Base-by-base conservation (phyloP, 371 early-diverging fungal genomes). In the Lichtheimia ramosa region DNA sequence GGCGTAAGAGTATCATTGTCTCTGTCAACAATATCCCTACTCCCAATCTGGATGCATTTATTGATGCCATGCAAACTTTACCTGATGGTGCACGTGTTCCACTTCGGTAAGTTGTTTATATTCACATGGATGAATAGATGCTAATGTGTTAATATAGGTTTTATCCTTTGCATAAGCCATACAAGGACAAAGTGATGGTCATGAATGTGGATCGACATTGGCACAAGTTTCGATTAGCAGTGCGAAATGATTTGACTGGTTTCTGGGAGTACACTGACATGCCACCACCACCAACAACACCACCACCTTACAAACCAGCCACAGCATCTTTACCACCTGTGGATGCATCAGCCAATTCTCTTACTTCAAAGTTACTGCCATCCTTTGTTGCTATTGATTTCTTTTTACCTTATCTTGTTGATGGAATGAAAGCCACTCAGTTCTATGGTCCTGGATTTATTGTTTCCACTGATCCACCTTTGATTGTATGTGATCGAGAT, bases 151-250 rank as follows among this genome's bases (percentile, higher is more conserved):
- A 15, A 3, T 25, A 14, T 48, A 68, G 69, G 13, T 92, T 83
- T 76, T 94, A 89, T 58, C 62, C 83, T 3, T 68, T 90, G 4
- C 82, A 79, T 14, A 77, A 84, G 59, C 80, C 86, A n/a, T 86
- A 93, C 75, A 85, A 85, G 51, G 85, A 86, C 54, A 83, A 82
- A 53, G 82, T 94, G 23, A 83, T 81, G 68, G 85, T 94, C 54
- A 90, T 93, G 74, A 83, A 81, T 57, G 87, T 93, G 3, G 89
- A 92, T 61, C 78, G 91, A 49, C 92, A 91, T 60, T 96, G 95
- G 95, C 83, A 87, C 65, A 75, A 79, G 23, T 89, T 91, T 70
- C 73, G 91, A 51, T 52, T 92, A 58, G 91, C 90, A 18, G 64
- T 75, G 3, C 83, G 95, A 57, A 89, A 92, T 70, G 89, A 87